A percentile compares a stretch with the other conserved stretches of the same genome.
Conservation (phyloP, 306 rosid species). For the Morella rubra region DNA sequence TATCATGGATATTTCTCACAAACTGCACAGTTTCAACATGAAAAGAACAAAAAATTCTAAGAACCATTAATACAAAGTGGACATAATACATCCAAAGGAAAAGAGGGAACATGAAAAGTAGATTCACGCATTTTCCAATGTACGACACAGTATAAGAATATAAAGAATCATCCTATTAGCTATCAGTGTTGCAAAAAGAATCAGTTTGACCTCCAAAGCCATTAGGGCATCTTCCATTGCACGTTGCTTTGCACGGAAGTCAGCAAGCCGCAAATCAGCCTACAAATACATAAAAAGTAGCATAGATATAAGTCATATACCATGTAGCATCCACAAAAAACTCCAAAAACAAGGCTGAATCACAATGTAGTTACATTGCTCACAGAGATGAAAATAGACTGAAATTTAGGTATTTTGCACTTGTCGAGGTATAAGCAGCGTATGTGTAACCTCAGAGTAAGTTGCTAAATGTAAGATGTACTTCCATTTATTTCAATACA, state of each 20-base stretch:
- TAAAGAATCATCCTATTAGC: background rate
- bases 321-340: slow-evolving; percentile 6
- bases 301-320: slow-evolving; percentile 17
- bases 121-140: background rate
- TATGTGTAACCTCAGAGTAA: too few relatives aligned
- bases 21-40: slow-evolving; percentile 53
- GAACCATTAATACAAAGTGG: slow-evolving; percentile 6
- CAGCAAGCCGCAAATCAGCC: slow-evolving; percentile 95
- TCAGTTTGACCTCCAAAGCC: slow-evolving; percentile 79
- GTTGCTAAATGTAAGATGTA: background rate
- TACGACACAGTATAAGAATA: background rate
- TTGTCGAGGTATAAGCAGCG: background rate
- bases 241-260: slow-evolving; percentile 85
- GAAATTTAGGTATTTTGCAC: background rate
- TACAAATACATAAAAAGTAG: slow-evolving; percentile 37
- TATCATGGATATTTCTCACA: slow-evolving; percentile 67
- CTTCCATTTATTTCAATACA: background rate
- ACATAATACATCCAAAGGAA: slow-evolving; percentile 12
- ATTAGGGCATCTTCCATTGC: slow-evolving; percentile 93
- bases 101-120: background rate
- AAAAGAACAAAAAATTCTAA: slow-evolving; percentile 14
- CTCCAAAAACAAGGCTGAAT: background rate
- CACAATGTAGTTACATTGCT: background rate
- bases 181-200: slow-evolving; percentile 14
- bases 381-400: background rate